phyloP scores from a whole-genome alignment of 1,284 basidiomycete genomes.

The Flammula alnicola region DNA sequence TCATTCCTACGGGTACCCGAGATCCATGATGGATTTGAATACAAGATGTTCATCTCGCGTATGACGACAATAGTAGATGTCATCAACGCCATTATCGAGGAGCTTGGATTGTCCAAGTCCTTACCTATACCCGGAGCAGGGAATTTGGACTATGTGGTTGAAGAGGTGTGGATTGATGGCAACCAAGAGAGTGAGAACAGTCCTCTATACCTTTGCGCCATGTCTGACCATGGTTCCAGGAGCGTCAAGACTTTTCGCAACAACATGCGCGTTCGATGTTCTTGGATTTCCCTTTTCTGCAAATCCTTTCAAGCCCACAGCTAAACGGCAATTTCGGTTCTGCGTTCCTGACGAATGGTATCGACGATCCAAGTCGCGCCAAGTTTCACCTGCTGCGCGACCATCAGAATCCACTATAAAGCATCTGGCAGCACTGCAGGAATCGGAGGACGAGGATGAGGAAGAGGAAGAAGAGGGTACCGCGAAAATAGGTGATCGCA shows the following conservation, averaged over 20 bases:
- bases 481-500: constrained; percentile 48
- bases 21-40: constrained; percentile 73
- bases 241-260: constrained; percentile 43
- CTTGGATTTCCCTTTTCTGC: constrained; percentile 40
- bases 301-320: constrained; percentile 45
- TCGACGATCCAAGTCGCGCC: constrained; percentile 64
- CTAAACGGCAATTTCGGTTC: constrained; percentile 54
- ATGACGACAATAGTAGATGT: constrained; percentile 55
- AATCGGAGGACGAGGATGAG: constrained; percentile 52
- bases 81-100: constrained; percentile 58
- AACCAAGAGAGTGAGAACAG: constrained; percentile 51
- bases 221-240: constrained; percentile 34
- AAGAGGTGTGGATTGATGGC: constrained; percentile 61
- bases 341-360: constrained; percentile 84
- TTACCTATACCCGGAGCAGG: constrained; percentile 66
- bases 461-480: constrained; percentile 53
- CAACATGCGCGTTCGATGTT: constrained; percentile 43
- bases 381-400: constrained; percentile 47
- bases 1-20: constrained; percentile 77
- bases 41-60: constrained; percentile 66
- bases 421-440: constrained; percentile 54
- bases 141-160: constrained; percentile 66
- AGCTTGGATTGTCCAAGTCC: constrained; percentile 71
- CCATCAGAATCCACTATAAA: constrained; percentile 57
- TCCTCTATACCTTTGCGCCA: constrained; percentile 4